phyloP scores from a whole-genome alignment of 2,329 filamentous ascomycete genomes.

The Fusarium secorum region DNA sequence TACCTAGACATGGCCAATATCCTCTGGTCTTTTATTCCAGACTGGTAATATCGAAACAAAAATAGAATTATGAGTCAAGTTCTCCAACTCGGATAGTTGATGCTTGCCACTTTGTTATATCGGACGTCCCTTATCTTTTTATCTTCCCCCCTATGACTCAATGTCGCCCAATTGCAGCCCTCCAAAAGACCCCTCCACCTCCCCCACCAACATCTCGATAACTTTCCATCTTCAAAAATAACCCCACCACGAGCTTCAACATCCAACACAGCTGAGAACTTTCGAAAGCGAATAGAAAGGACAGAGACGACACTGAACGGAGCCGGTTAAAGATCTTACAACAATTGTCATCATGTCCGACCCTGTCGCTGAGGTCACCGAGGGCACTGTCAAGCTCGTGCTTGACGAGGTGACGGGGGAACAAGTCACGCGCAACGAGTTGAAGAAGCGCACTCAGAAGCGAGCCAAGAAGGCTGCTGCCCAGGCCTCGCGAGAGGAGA shows the following conservation, averaged over 20 bases:
- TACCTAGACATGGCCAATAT: not conserved
- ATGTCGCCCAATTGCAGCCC: conserved; percentile 12
- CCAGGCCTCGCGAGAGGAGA: conserved; percentile 57
- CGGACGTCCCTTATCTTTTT: conserved; percentile 14
- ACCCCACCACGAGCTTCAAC: conserved; percentile 40
- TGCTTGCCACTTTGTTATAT: not conserved
- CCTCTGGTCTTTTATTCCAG: not conserved
- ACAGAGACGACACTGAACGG: not conserved
- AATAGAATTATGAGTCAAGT: not conserved
- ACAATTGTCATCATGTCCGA: conserved; percentile 34
- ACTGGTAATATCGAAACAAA: not conserved
- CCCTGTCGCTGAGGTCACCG: conserved; percentile 40
- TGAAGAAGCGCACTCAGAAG: conserved; percentile 68
- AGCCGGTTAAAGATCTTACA: not conserved
- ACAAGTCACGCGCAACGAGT: conserved; percentile 69
- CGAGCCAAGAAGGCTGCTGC: conserved; percentile 64
- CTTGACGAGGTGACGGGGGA: conserved; percentile 71
- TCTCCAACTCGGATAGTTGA: not conserved
- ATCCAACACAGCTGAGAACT: conserved; percentile 11
- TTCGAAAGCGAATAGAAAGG: not conserved
- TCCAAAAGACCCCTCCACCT: conserved; percentile 26
- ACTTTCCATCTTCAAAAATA: conserved; percentile 38
- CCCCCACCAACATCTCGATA: conserved; percentile 39
- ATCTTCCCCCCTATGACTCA: conserved; percentile 30
- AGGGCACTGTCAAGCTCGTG: conserved; percentile 60